Conservation (phyloP, 1,284 basidiomycete genomes). For the Somion occarium region DNA sequence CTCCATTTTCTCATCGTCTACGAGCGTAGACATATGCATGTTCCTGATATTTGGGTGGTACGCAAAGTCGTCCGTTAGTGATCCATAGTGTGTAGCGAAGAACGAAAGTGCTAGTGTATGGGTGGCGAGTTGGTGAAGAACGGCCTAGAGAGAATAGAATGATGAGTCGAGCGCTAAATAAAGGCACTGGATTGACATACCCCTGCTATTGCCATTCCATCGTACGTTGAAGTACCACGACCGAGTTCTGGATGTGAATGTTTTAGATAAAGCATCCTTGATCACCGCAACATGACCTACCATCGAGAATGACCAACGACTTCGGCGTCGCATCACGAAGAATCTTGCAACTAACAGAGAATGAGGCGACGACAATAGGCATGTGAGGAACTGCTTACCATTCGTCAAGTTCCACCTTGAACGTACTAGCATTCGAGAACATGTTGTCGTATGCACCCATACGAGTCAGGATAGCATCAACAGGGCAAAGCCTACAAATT, state of each 20-base stretch:
- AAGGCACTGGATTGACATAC: conserved; percentile 34
- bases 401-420: conserved; percentile 96
- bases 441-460: conserved; percentile 99
- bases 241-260: conserved; percentile 67
- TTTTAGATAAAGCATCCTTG: neutral
- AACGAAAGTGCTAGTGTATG: conserved; percentile 84
- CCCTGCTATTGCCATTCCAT: conserved; percentile 94
- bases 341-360: conserved; percentile 72
- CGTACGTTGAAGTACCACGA: conserved; percentile 82
- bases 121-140: conserved; percentile 88
- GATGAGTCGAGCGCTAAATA: conserved; percentile 1
- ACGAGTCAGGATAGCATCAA: conserved; percentile 92
- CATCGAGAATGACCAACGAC: conserved; percentile 93
- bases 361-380: neutral
- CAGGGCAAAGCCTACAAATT: conserved; percentile 67
- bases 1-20: conserved; percentile 86
- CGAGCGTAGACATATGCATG: conserved; percentile 92
- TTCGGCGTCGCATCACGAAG: conserved; percentile 86
- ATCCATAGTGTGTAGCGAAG: conserved; percentile 87
- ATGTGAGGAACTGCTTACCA: conserved; percentile 45
- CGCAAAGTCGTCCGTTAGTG: conserved; percentile 80
- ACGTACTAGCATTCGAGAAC: conserved; percentile 92
- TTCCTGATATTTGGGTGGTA: conserved; percentile 92
- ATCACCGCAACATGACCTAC: conserved; percentile 35
- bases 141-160: conserved; percentile 48